Conservation (phyloP, 352 stramenopile genomes). For the Phytophthora palmivora region DNA sequence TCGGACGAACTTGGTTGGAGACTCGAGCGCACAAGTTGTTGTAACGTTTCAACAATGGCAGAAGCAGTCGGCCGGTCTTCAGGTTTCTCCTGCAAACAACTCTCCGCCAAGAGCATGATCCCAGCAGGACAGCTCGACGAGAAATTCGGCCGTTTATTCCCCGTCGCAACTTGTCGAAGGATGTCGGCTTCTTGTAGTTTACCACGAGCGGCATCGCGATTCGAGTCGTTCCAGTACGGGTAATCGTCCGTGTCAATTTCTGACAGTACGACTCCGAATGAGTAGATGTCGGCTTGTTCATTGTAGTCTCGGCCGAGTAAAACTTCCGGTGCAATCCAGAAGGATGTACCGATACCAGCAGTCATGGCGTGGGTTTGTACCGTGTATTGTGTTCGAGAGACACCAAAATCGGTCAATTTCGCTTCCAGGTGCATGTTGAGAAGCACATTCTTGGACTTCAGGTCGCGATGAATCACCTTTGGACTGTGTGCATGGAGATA, state of each 20-base stretch:
- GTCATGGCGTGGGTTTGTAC: conserved; percentile 49
- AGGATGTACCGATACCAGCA: conserved; percentile 41
- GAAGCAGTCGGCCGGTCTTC: conserved; percentile 37
- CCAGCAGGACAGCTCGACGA: conserved; percentile 35
- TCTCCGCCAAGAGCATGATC: conserved; percentile 45
- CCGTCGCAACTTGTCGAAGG: conserved; percentile 34
- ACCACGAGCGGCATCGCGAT: conserved; percentile 21
- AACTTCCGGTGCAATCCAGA: conserved; percentile 48
- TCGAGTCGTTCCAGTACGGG: conserved; percentile 45
- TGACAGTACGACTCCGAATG: conserved; percentile 48
- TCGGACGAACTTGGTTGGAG: conserved; percentile 18
- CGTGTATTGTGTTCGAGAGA: conserved; percentile 43
- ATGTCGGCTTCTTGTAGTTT: conserved; percentile 50
- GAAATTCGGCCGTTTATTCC: conserved; percentile 42
- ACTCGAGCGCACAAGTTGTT: conserved; percentile 30
- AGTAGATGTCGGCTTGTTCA: conserved; percentile 49
- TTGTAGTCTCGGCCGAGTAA: conserved; percentile 44
- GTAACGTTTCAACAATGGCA: conserved; percentile 37
- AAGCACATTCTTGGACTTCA: conserved; percentile 53
- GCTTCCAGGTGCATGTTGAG: conserved; percentile 60
- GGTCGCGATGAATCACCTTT: conserved; percentile 50
- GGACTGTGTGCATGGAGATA: conserved; percentile 57
- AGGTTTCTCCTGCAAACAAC: conserved; percentile 45
- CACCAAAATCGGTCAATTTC: conserved; percentile 77
- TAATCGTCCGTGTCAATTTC: conserved; percentile 55